These are phyloP conservation scores for Chenopodium suecicum DNA, from an alignment of 148 eudicot genomes.

Conservation along the genomic window DNA sequence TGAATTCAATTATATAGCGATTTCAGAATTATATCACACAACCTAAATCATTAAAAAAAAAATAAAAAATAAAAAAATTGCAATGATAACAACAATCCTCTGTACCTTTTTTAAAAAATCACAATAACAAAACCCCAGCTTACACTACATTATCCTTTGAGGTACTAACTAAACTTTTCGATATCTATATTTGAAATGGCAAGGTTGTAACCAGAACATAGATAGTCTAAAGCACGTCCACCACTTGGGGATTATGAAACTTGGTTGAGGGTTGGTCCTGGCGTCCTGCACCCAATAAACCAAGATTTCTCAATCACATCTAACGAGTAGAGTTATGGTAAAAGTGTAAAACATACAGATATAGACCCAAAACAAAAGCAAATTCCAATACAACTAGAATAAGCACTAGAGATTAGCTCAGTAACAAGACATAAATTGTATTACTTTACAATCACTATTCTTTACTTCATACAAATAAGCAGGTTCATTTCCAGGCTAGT, in stretches of 20 bases:
- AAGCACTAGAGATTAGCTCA: not conserved
- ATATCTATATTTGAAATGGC: conserved; percentile 11
- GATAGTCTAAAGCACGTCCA: conserved; percentile 32
- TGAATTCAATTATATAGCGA: no score
- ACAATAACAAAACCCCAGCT: conserved; percentile 18
- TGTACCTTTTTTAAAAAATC: no score
- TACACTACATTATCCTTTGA: conserved; percentile 20
- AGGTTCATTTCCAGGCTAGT: not conserved
- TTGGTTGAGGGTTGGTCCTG: conserved; percentile 53
- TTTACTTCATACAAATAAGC: not conserved
- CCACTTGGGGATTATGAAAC: conserved; percentile 36
- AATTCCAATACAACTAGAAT: not conserved
- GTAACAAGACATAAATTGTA: no score
- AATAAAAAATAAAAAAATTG: no score
- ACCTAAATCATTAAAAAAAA: no score
- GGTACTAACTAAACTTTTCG: conserved; percentile 14
- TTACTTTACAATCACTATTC: not conserved
- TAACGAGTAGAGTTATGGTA: not conserved
- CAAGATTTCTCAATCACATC: not conserved
- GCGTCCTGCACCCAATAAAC: conserved; percentile 30
- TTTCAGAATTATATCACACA: no score
- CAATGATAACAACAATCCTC: no score
- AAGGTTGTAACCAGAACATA: conserved; percentile 30
- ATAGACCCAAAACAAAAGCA: not conserved
- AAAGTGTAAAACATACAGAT: not conserved